Conservation (phyloP, 768 basidiomycete genomes). For the Russula vinacea region DNA sequence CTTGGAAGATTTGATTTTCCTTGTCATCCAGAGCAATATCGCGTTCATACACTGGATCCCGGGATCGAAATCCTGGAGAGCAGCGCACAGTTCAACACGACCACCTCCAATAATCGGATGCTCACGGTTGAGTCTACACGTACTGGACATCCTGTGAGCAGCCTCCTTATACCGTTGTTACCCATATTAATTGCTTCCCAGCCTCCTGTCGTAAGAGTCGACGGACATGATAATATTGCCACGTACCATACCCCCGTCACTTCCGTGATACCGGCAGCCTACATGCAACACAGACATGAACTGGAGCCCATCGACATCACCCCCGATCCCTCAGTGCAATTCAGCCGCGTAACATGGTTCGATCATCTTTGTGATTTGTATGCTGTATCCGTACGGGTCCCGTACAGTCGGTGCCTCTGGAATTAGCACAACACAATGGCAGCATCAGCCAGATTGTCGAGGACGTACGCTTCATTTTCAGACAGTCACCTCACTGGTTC, state of each 20-base stretch:
- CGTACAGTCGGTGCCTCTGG: conserved; percentile 31
- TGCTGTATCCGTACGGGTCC: conserved; percentile 22
- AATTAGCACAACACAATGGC: conserved; percentile 45
- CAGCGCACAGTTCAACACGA: background rate
- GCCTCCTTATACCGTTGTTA: background rate
- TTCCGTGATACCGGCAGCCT: background rate
- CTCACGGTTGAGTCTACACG: background rate
- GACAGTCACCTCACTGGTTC: conserved; percentile 65
- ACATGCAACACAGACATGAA: conserved; percentile 12
- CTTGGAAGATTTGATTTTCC: background rate
- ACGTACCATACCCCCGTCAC: background rate
- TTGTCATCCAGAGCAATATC: background rate
- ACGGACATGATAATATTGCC: background rate
- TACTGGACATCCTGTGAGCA: conserved; percentile 2
- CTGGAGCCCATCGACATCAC: conserved; percentile 28
- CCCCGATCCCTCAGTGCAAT: conserved; percentile 59
- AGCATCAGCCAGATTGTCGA: conserved; percentile 46
- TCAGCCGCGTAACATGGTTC: conserved; percentile 76
- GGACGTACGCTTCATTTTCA: conserved; percentile 65
- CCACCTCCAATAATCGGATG: background rate
- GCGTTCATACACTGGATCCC: background rate
- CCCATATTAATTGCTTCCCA: background rate
- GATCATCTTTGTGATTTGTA: conserved; percentile 64
- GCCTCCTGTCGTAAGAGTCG: background rate
- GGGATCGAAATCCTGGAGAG: background rate